Evolutionary conservation across 768 basidiomycete species (phyloP), one percentile per base, ranked within the genome.

Genomic region (Leucocoprinus sp.): DNA sequence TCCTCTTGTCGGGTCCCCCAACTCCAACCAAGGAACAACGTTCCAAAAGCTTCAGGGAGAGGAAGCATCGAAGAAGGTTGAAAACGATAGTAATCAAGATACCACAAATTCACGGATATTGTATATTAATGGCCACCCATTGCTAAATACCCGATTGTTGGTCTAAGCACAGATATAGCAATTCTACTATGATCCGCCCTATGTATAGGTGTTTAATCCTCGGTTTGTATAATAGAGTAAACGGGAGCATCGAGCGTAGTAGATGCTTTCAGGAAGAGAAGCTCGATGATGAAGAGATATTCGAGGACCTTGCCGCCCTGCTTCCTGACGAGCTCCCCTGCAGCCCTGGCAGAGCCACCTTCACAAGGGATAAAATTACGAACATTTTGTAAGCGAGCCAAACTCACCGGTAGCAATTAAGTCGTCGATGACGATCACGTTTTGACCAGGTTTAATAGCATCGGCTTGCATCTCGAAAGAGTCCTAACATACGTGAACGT

Each of bases 381-480:
- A n/a, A 26, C 26, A 37, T 17, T 4, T 21, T n/a, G 5, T 50
- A n/a, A 42, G 18, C 15, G 27, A 24, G 42, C 22, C 15, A 31
- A n/a, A 27, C 18, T 34, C 52, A 87, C 93, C 95, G 23, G 95
- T 97, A 0, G 96, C 96, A 52, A 99, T 89, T 31, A 99, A 72
- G 63, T 99, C 96, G 64, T 99, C 96, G 21, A 99, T 70, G 35
- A 99, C 71, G 37, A 99, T 62, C 17, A 93, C 90, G 49, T 69
- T 84, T 60, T 93, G 83, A 22, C 92, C 91, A 4, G 82, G 74
- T 53, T 76, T 64, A 58, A 99, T 88, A 8, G 85, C 82, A 42
- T 82, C 88, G 15, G 76, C 72, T 65, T 98, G 96, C 78, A 98
- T 93, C 65, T 98, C 92, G 55, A 98, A 96, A n/a, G 75, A 69